Percentiles rank a stretch among this genome's conserved stretches.
Conservation (phyloP, 2,329 filamentous ascomycete genomes). For the Magnaporthiopsis incrustans region DNA sequence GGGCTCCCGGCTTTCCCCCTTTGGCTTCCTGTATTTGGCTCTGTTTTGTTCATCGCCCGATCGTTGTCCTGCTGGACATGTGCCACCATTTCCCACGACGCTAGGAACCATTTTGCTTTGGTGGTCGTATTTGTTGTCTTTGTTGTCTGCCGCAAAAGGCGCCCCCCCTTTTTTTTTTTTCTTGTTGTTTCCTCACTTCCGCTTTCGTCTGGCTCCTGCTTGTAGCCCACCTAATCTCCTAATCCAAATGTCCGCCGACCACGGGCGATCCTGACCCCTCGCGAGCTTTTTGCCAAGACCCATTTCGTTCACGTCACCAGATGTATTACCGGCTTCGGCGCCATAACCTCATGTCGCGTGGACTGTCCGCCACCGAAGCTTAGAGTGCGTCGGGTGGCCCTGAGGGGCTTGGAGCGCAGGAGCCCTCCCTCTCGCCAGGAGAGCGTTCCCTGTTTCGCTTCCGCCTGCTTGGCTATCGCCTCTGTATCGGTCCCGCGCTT, state of each 20-base stretch:
- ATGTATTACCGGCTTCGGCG: neutral
- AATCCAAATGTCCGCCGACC: neutral
- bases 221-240: neutral
- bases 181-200: neutral
- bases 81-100: neutral
- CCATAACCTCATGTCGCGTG: neutral
- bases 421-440: neutral
- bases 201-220: neutral
- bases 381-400: neutral
- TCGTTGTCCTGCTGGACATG: neutral
- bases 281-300: neutral
- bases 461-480: neutral
- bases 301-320: neutral
- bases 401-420: neutral
- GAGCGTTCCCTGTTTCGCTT: neutral
- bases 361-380: neutral
- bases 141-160: neutral
- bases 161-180: neutral
- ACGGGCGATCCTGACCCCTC: neutral
- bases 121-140: neutral
- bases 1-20: neutral
- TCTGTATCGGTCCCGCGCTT: neutral
- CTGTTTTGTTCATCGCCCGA: neutral
- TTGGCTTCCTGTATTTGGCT: neutral
- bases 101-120: neutral